Base-by-base conservation (phyloP, 495 filamentous ascomycete species). In the Barbatosphaeria neglecta region DNA sequence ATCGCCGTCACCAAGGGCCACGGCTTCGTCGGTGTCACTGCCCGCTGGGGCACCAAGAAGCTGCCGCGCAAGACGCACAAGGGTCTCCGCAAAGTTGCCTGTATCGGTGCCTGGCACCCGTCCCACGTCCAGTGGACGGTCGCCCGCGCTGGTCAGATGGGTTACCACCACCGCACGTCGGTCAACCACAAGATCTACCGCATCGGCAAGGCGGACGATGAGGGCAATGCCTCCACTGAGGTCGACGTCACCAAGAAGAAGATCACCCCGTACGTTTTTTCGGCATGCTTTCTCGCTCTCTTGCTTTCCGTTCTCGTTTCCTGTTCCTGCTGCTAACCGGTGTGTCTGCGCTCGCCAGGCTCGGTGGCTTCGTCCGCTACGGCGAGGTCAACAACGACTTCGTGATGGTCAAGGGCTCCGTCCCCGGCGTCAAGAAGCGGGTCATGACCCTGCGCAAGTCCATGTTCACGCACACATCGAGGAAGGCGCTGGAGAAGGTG, bases 91-190 rank as follows among this genome's bases (percentile, higher is more conserved):
- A 99, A 99, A 84, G 93, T 99, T 62, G 93, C 93, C 62, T 99
- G 93, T 94, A 99, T 99, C 69, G 93, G 93, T 81, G 93, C 93
- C 58, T 99, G 93, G 93, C 93, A 99, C 83, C 93, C 93, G 65
- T 88, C 84, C 71, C 93, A 99, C 86, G 93, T 99, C 77, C 93
- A 99, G 81, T 99, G 93, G 93, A 97, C 93, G 71, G 93, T 99
- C 75, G 93, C 92, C 67, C 93, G 93, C 84, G 93, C 93, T 58
- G 93, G 93, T 93, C 93, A 99, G 77, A 81, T 83, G 73, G 93
- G 93, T 79, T 99, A 99, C 81, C 93, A 99, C 70, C 93, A 99
- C 75, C 90, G 93, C 83, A 97, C 93, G 60, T 97, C 93, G 47
- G 86, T 89, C 76, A 99, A 99, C 83, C 93, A 97, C 86, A 99